Evolutionary conservation across 1,284 basidiomycete species (phyloP).

Genomic region (Sporisorium iseilematis-ciliati): DNA sequence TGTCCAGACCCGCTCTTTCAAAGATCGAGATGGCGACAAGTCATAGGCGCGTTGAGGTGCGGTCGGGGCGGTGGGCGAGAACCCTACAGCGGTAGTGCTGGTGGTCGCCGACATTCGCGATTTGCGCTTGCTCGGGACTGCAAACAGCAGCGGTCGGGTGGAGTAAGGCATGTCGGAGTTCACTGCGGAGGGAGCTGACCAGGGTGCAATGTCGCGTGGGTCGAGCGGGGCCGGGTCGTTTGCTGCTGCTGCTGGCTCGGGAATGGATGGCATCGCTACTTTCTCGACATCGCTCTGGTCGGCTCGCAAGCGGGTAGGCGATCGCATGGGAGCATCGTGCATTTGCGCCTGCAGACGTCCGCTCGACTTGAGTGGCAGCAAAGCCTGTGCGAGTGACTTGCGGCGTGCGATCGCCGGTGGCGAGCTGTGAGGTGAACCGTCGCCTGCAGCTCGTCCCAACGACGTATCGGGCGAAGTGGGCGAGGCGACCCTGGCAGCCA

Average conservation of each 20-base stretch:
- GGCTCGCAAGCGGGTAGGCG: conserved; percentile 7
- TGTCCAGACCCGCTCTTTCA: conserved; percentile 26
- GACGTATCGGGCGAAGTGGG: conserved; percentile 9
- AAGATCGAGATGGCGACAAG: not conserved
- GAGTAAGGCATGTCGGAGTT: conserved; percentile 12
- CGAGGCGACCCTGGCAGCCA: conserved; percentile 25
- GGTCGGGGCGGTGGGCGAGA: not conserved
- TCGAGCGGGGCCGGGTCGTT: conserved; percentile 4
- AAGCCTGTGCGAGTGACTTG: conserved; percentile 21
- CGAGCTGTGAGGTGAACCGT: conserved; percentile 16
- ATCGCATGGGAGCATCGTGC: conserved; percentile 6
- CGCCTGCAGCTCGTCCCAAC: not conserved
- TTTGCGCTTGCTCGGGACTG: conserved; percentile 18
- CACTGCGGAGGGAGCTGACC: conserved; percentile 15
- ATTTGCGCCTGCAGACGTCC: conserved; percentile 21
- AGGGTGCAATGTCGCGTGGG: conserved; percentile 33
- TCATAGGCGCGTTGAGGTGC: conserved; percentile 29
- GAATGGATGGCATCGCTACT: conserved; percentile 9
- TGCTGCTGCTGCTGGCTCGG: conserved; percentile 11
- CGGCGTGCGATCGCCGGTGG: conserved; percentile 16
- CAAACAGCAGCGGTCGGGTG: conserved; percentile 25
- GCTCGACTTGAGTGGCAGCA: conserved; percentile 25
- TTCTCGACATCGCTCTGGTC: conserved; percentile 16
- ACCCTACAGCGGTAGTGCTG: conserved; percentile 22
- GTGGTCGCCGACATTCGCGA: conserved; percentile 32